Base-by-base conservation (phyloP, 257 asterid species). In the Sherardia arvensis region DNA sequence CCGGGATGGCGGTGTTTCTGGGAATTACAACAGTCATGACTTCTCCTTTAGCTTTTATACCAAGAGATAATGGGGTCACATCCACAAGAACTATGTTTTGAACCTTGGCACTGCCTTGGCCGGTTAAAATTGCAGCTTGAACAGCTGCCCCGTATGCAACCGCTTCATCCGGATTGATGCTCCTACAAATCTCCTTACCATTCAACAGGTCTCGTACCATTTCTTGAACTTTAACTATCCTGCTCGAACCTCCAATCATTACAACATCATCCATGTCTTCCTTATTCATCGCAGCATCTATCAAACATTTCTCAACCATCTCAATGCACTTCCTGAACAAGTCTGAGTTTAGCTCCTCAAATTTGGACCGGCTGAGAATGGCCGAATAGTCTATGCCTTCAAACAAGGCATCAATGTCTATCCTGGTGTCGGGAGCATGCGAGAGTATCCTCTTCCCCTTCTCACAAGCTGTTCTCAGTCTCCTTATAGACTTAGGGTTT, bases 131-230 rank as follows among this genome's bases (percentile, higher is more conserved):
- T 25, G 59, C 59, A 1, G 59, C 59, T 54, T 54, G 33, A 54
- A 54, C 32, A 1, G 59, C 59, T 54, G 59, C 59, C 2, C 59
- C 59, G n/a, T 25, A 54, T 8, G 59, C 59, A 23, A 54, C 59
- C 14, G 59, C 59, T 54, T 54, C 59, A 54, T 54, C 59, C 2
- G 59, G 59, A 15, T 54, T 54, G 30, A 54, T 54, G 17, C 32
- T 3, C 12, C 33, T 54, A 33, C 59, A 54, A 23, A 54, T 7
- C n/a, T 9, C 32, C 18, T 54, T 54, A 27, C 59, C 30, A 14
- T 54, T 25, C 28, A 54, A 8, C 33, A 54, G 28, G 59, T 10
- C 33, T 25, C 12, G 33, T 11, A 54, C 27, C 60, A 54, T 54
- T 54, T 54, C 32, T 6, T 54, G 60, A 54, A 54, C 32, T 15